Conservation (phyloP, 345 rosid genomes). For the Euphorbia pulcherrima region DNA sequence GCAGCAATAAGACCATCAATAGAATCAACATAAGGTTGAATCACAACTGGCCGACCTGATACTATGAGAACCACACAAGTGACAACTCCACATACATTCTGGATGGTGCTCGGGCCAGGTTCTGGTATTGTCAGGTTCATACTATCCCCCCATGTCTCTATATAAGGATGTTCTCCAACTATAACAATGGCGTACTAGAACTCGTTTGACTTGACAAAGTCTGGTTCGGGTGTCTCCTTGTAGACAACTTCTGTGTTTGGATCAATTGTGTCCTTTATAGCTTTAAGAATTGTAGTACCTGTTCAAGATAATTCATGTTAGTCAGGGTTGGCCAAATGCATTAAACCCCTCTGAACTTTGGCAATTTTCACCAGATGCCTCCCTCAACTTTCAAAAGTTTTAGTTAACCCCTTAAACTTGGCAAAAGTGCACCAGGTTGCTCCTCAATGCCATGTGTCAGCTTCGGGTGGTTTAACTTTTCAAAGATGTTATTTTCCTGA, state of each 20-base stretch:
- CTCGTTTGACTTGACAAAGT: conserved; percentile 43
- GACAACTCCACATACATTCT: conserved; percentile 42
- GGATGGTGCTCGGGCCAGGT: conserved; percentile 49
- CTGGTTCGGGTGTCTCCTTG: conserved; percentile 38
- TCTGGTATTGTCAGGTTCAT: conserved; percentile 38
- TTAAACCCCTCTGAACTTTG: background rate
- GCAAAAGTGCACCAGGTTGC: too few relatives aligned
- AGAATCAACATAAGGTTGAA: conserved; percentile 30
- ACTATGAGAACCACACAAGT: conserved; percentile 55
- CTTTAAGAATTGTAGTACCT: conserved; percentile 75
- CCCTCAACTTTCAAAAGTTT: too few relatives aligned
- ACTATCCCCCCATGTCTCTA: conserved; percentile 68
- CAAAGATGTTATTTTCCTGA: too few relatives aligned
- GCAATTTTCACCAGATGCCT: too few relatives aligned
- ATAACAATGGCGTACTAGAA: conserved; percentile 52
- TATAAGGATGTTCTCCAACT: conserved; percentile 62
- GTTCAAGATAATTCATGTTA: conserved; percentile 10
- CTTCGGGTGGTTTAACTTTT: too few relatives aligned
- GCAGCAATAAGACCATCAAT: conserved; percentile 22
- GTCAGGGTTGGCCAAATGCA: too few relatives aligned
- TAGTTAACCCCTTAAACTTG: too few relatives aligned
- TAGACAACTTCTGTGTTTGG: conserved; percentile 46
- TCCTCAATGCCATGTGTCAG: too few relatives aligned
- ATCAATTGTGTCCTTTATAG: conserved; percentile 48
- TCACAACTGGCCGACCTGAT: conserved; percentile 63